phyloP scores from a whole-genome alignment of 768 basidiomycete genomes.

The Clavaria fumosa region DNA sequence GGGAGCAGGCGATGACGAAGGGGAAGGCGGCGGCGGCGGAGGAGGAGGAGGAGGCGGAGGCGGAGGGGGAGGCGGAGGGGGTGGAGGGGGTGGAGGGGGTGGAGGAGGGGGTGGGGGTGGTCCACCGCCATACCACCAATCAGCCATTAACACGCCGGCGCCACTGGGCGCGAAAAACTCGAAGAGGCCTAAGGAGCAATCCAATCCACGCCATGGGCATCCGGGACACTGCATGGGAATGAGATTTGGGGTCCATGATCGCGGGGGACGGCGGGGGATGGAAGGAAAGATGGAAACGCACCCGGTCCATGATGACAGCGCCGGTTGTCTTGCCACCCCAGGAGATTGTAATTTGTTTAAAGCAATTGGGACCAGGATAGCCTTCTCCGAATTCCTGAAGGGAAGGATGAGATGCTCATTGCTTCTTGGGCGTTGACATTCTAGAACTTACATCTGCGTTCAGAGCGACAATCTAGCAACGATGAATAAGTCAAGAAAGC shows the following conservation, averaged over 20 bases:
- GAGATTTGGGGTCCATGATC: background rate
- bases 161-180: slow-evolving; percentile 33
- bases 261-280: slow-evolving; percentile 3
- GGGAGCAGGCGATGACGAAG: slow-evolving; percentile 9
- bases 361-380: slow-evolving; percentile 54
- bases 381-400: slow-evolving; percentile 36
- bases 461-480: slow-evolving; percentile 35
- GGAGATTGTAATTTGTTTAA: slow-evolving; percentile 41
- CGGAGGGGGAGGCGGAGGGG: too few species aligned
- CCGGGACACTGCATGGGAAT: slow-evolving; percentile 35
- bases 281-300: slow-evolving; percentile 15
- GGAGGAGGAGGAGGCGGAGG: too few species aligned
- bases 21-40: too few species aligned
- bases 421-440: background rate
- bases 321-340: slow-evolving; percentile 41
- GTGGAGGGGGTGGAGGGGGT: too few species aligned
- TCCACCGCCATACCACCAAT: slow-evolving; percentile 38
- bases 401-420: slow-evolving; percentile 4
- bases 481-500: slow-evolving; percentile 1
- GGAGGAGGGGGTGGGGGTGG: slow-evolving; percentile 10
- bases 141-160: slow-evolving; percentile 42
- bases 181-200: slow-evolving; percentile 57
- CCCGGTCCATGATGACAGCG: slow-evolving; percentile 52
- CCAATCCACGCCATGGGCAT: slow-evolving; percentile 51
- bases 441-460: slow-evolving; percentile 26